Conservation (phyloP, 306 rosid genomes). For the Crataegus laevigata region DNA sequence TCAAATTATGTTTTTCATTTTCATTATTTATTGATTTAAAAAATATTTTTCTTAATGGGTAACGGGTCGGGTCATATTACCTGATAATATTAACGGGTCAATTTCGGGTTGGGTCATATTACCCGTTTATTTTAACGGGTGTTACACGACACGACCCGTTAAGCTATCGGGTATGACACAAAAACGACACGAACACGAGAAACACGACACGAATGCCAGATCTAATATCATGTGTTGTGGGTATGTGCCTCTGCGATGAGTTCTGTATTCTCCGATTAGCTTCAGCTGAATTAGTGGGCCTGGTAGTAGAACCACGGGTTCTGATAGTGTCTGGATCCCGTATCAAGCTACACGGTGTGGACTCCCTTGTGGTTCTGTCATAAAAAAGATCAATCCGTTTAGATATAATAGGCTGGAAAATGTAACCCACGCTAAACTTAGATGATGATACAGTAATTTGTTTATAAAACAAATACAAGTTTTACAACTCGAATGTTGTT, state of each 20-base stretch:
- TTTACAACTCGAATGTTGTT: background rate
- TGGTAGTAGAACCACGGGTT: slow-evolving; percentile 80
- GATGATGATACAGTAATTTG: background rate
- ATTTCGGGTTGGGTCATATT: no score
- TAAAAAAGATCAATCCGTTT: slow-evolving; percentile 9
- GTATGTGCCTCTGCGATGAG: slow-evolving; percentile 49
- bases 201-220: no score
- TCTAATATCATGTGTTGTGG: slow-evolving; percentile 65
- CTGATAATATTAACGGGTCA: no score
- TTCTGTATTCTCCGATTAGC: slow-evolving; percentile 38
- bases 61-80: no score
- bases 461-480: background rate
- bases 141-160: no score
- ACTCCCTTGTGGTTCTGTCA: slow-evolving; percentile 75
- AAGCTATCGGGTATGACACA: no score
- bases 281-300: slow-evolving; percentile 56
- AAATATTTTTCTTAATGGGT: no score
- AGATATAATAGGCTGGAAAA: background rate
- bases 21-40: no score
- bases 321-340: slow-evolving; percentile 52
- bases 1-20: no score
- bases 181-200: no score
- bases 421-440: background rate
- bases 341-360: slow-evolving; percentile 90
- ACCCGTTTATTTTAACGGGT: no score